Conservation (phyloP, 2,329 filamentous ascomycete genomes). For the Claviceps paspali region DNA sequence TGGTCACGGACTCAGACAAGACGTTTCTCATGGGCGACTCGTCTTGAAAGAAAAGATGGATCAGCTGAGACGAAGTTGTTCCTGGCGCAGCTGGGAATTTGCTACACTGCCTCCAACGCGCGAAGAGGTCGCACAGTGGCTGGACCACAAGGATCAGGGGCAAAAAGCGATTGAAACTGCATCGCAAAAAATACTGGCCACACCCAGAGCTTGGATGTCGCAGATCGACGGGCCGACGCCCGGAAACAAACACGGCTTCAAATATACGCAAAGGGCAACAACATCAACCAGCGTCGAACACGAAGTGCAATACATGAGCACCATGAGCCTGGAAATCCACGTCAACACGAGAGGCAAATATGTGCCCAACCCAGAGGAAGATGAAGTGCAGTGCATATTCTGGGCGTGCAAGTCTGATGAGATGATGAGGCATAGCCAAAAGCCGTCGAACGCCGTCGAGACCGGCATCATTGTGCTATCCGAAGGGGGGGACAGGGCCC, state of each 20-base stretch:
- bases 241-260: slow-evolving; percentile 66
- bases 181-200: slow-evolving; percentile 11
- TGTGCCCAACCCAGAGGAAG: slow-evolving; percentile 77
- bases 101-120: slow-evolving; percentile 53
- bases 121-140: slow-evolving; percentile 56
- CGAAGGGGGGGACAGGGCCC: slow-evolving; percentile 40
- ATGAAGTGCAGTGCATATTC: slow-evolving; percentile 77
- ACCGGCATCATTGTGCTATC: slow-evolving; percentile 62
- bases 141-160: slow-evolving; percentile 21
- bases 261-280: slow-evolving; percentile 66
- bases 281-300: slow-evolving; percentile 64
- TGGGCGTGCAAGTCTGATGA: slow-evolving; percentile 78
- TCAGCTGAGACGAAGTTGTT: slow-evolving; percentile 35
- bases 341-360: slow-evolving; percentile 72
- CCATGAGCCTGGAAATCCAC: slow-evolving; percentile 86
- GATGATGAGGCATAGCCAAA: slow-evolving; percentile 16
- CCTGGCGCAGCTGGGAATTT: slow-evolving; percentile 56
- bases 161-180: slow-evolving; percentile 9
- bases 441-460: slow-evolving; percentile 33
- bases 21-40: slow-evolving; percentile 31
- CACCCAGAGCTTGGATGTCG: slow-evolving; percentile 38
- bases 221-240: slow-evolving; percentile 86
- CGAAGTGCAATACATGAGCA: slow-evolving; percentile 88
- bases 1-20: slow-evolving; percentile 36
- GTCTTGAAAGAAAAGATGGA: slow-evolving; percentile 36